Base-by-base conservation (phyloP, 345 rosid species). In the Populus simonii region DNA sequence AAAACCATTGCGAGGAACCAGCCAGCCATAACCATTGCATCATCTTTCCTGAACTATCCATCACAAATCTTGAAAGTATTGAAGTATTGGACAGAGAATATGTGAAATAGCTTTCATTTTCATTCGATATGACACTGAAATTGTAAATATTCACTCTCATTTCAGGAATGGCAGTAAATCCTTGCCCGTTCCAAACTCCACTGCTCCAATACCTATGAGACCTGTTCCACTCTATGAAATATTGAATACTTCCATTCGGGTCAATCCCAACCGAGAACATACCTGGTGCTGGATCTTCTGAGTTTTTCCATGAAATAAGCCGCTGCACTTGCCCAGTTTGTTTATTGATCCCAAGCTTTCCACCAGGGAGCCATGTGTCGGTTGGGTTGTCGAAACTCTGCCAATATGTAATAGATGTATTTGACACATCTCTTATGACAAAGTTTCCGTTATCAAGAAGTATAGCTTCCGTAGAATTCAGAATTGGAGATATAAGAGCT, bases 331-430 rank as follows among this genome's bases (percentile, higher is more conserved):
- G 18, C 5, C 41, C 16, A 16, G 68, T 81, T 12, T 13, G 62
- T n/a, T 79, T 84, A 23, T 73, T 73, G 63, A 61, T 49, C 27
- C 82, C 84, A 72, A 84, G 12, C 53, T 23, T 81, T 1, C 38
- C 38, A 51, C 80, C 83, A 16, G 87, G 81, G 4, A 84, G 76
- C 70, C 73, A 81, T 3, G 71, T 63, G 66, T 84, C 27, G n/a
- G 77, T 57, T 69, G 87, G 83, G 68, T 76, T 33, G 55, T 79
- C 87, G 62, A 76, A 82, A 76, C 83, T 84, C 79, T 82, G 83
- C 83, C 83, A 80, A 1, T 70, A 7, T 47, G 71, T 36, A 4
- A 51, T 15, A 12, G 70, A 68, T 20, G 77, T 74, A 11, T 15
- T 43, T 45, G 66, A 3, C 13, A 41, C 74, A 71, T 70, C 72